Evolutionary conservation across 2,329 filamentous ascomycete species (phyloP).

Genomic region (Ascochyta fabae): DNA sequence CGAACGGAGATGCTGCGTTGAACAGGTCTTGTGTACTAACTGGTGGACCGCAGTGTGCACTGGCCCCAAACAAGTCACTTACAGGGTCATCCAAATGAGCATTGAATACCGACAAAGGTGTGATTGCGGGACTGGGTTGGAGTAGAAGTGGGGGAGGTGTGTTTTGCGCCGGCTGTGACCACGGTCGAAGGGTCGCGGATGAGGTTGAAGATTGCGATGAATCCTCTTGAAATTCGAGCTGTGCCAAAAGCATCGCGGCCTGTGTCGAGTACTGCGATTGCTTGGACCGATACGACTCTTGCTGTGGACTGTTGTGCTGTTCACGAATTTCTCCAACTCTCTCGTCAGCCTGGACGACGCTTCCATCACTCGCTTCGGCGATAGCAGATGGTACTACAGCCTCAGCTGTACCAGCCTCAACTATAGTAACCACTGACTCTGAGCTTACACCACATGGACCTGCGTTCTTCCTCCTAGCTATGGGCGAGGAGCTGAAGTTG

Average conservation of each 20-base stretch:
- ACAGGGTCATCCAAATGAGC: constrained; percentile 15
- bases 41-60: constrained; percentile 19
- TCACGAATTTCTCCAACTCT: not conserved
- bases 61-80: constrained; percentile 2
- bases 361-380: not conserved
- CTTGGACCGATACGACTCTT: constrained; percentile 15
- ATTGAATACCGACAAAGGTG: constrained; percentile 40
- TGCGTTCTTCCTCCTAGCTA: not conserved
- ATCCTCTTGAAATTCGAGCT: constrained; percentile 43
- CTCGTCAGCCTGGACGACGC: not conserved
- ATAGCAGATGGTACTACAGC: not conserved
- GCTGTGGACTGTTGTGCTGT: not conserved
- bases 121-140: constrained; percentile 34
- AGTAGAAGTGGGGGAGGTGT: constrained; percentile 22
- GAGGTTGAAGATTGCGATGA: constrained; percentile 25
- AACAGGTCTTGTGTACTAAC: constrained; percentile 56
- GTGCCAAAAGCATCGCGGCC: constrained; percentile 44
- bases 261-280: constrained; percentile 46
- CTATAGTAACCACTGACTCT: not conserved
- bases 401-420: not conserved
- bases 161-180: constrained; percentile 24
- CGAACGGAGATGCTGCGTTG: constrained; percentile 50
- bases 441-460: not conserved
- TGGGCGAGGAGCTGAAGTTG: constrained; percentile 36
- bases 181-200: constrained; percentile 21